Evolutionary conservation across 805 yeast genomes (phyloP).

Genomic region (Candida pseudoglaebosa): DNA sequence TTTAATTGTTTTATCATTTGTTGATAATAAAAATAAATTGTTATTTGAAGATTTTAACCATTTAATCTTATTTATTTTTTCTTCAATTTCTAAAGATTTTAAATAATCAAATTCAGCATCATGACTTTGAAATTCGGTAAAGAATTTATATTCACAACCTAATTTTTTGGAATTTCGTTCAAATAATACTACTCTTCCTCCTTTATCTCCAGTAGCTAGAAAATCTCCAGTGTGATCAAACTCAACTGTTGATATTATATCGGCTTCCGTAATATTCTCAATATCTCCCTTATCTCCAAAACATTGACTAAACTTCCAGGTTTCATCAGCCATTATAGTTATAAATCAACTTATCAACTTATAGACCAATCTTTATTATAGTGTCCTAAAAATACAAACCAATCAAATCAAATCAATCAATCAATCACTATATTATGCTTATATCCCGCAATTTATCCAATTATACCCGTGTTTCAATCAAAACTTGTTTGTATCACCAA

Average conservation of each 20-base stretch:
- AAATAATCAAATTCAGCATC: conserved; percentile 98
- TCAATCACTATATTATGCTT: too few species aligned
- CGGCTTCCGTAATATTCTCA: conserved; percentile 93
- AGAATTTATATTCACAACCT: conserved; percentile 85
- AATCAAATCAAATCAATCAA: too few species aligned
- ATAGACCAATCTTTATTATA: too few species aligned
- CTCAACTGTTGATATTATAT: conserved; percentile 94
- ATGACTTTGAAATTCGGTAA: conserved; percentile 96
- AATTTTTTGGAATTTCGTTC: conserved; percentile 76
- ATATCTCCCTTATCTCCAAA: conserved; percentile 98
- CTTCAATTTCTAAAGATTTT: conserved; percentile 94
- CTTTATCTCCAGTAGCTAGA: conserved; percentile 97
- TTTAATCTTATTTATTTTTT: conserved; percentile 94
- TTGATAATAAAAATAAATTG: conserved; percentile 84
- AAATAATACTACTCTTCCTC: conserved; percentile 94
- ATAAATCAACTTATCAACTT: too few species aligned
- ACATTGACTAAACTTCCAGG: conserved; percentile 92
- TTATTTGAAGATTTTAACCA: conserved; percentile 89
- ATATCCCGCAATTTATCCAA: too few species aligned
- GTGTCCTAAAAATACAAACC: too few species aligned
- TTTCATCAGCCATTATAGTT: conserved; percentile 25
- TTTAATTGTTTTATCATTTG: conserved; percentile 98
- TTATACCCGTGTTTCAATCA: too few species aligned
- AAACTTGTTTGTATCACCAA: too few species aligned
- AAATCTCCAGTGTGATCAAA: conserved; percentile 93